A percentile compares a stretch with the other conserved stretches of the same genome.
These are phyloP conservation scores for Abrus pulchellus DNA, from an alignment of 306 rosid genomes.

Conservation along the genomic window DNA sequence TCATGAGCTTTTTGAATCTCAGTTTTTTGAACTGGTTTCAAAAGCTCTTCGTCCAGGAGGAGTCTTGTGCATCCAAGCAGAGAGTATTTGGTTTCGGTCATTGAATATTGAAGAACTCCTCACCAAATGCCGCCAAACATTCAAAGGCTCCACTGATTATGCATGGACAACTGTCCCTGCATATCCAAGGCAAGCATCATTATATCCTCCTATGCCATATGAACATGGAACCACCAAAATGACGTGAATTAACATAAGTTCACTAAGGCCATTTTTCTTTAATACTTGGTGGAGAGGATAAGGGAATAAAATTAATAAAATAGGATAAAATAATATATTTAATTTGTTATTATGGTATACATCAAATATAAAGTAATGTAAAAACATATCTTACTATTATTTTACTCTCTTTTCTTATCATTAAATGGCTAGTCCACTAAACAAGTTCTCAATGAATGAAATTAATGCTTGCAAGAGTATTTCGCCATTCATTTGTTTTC, in stretches of 20 bases:
- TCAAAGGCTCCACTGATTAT: slow-evolving; percentile 72
- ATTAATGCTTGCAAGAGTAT: neutral
- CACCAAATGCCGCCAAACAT: slow-evolving; percentile 52
- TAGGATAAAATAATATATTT: no score
- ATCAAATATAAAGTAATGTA: no score
- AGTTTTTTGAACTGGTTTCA: slow-evolving; percentile 59
- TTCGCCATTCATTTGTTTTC: neutral
- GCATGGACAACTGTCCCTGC: slow-evolving; percentile 82
- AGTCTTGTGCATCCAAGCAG: slow-evolving; percentile 73
- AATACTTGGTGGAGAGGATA: neutral
- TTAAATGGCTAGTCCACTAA: no score
- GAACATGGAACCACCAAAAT: neutral
- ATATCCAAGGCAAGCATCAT: slow-evolving; percentile 68
- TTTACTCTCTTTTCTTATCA: no score
- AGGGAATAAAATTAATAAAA: no score
- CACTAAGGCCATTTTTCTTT: neutral
- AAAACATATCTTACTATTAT: no score
- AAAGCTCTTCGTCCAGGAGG: slow-evolving; percentile 70
- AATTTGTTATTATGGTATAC: no score
- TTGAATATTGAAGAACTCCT: slow-evolving; percentile 52
- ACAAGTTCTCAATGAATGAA: no score
- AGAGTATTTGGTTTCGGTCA: slow-evolving; percentile 69
- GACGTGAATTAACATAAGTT: neutral
- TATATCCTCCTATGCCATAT: neutral
- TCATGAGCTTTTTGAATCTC: slow-evolving; percentile 60